Base-by-base conservation (phyloP, 495 filamentous ascomycete genomes). In the Penicillium lividum region DNA sequence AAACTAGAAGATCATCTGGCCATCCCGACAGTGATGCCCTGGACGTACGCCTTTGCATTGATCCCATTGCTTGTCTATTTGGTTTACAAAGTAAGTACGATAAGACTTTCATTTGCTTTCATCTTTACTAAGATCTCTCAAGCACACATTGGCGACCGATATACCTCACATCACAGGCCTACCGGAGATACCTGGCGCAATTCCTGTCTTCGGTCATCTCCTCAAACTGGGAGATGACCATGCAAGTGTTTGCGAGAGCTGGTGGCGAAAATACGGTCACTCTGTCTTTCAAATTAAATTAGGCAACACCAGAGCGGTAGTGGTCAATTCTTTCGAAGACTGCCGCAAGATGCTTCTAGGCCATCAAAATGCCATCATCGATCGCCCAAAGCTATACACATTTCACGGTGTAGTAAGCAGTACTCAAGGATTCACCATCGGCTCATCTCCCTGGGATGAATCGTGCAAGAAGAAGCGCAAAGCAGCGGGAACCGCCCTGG, bases 141-240 rank as follows among this genome's bases (percentile, higher is more conserved):
- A 68, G 61, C 46, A 40, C 25, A 65, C 63, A 9, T 27, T 68
- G 10, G 62, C 57, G 11, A 80, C 76, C n/a, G 78, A 81, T 52
- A 77, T 80, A 22, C 73, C 78, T 0, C 66, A 73, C 51, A 80
- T 80, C 62, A 70, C 71, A 43, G 78, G 78, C 25, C 49, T 85
- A 0, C 79, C 78, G 11, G 80, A 83, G 48, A 79, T 83, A 18
- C 82, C 81, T 5, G 76, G 77, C 5, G 75, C 76, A 6, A 49
- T 79, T 7, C 81, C 81, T 1, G 63, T 84, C 33, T 70, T 78
- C 42, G 81, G 82, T 1, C 80, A 85, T 66, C 73, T 86, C 0
- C 69, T 81, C n/a, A 64, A 76, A 40, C 77, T 84, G 7, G 82
- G 83, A 9, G 79, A 80, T 4, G 79, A 84, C 49, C 82, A 86